Evolutionary conservation across 495 filamentous ascomycete species (phyloP).

Genomic region (Penicillium antarcticum): DNA sequence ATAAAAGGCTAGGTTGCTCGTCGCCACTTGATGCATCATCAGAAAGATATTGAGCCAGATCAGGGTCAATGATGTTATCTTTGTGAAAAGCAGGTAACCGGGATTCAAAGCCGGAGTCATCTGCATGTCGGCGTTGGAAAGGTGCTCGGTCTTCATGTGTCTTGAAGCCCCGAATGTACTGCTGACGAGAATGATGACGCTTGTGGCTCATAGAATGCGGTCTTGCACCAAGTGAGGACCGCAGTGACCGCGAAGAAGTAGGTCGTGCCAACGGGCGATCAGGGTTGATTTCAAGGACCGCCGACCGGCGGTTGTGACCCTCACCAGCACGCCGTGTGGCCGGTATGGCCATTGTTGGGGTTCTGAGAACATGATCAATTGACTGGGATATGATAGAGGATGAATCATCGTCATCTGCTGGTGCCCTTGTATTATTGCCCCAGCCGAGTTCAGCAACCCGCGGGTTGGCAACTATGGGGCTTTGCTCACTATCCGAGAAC

Average conservation of each 20-base stretch:
- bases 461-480: constrained; percentile 38
- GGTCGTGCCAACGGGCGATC: constrained; percentile 72
- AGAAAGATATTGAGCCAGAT: constrained; percentile 91
- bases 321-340: constrained; percentile 80
- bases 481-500: constrained; percentile 72
- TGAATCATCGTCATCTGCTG: constrained; percentile 42
- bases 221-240: constrained; percentile 62
- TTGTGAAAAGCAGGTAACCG: constrained; percentile 88
- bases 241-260: constrained; percentile 90
- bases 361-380: constrained; percentile 44
- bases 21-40: constrained; percentile 91
- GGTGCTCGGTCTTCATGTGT: constrained; percentile 76
- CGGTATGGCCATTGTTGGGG: constrained; percentile 78
- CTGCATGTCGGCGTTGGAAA: constrained; percentile 71
- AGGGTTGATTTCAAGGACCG: constrained; percentile 85
- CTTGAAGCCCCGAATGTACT: constrained; percentile 59
- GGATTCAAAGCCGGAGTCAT: constrained; percentile 61
- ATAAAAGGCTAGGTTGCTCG: constrained; percentile 83
- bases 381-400: constrained; percentile 45
- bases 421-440: constrained; percentile 20
- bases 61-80: constrained; percentile 97
- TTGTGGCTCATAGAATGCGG: constrained; percentile 71
- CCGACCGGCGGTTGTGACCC: constrained; percentile 76
- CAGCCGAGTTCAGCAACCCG: constrained; percentile 34
- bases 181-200: constrained; percentile 82